Conservation (phyloP, 345 rosid genomes). For the Melastoma malabathricum region DNA sequence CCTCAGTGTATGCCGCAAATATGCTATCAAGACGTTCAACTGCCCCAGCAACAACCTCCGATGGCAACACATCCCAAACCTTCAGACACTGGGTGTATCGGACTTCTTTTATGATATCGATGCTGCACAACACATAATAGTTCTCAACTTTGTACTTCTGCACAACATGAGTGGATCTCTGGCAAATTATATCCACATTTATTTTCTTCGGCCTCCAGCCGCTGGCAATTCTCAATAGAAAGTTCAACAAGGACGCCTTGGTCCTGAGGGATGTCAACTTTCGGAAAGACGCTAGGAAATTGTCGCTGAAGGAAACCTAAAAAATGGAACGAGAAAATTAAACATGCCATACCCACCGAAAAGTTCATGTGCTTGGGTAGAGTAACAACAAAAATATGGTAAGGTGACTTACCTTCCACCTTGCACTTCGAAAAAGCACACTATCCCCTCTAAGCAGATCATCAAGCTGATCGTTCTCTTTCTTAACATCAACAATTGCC, state of each 20-base stretch:
- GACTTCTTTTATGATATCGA: conserved; percentile 23
- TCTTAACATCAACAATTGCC: conserved; percentile 20
- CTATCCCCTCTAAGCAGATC: conserved; percentile 23
- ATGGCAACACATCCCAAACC: conserved; percentile 42
- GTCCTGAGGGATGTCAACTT: conserved; percentile 16
- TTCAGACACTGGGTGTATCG: conserved; percentile 30
- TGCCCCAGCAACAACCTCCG: conserved; percentile 21
- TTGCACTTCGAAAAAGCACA: conserved; percentile 19
- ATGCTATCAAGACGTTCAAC: conserved; percentile 28
- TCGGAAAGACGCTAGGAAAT: conserved; percentile 33
- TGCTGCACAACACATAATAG: conserved; percentile 25
- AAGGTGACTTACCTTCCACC: conserved; percentile 33
- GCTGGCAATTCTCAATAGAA: conserved; percentile 21
- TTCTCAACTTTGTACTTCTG: conserved; percentile 31
- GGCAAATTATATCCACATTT: conserved; percentile 18
- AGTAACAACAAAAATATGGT: no score
- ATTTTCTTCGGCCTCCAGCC: conserved; percentile 44
- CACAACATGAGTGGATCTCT: conserved; percentile 20
- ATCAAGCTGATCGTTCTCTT: conserved; percentile 25
- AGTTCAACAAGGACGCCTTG: conserved; percentile 16
- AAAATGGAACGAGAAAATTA: background rate
- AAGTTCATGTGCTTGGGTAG: background rate
- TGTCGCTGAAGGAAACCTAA: conserved; percentile 40
- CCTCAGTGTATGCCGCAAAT: conserved; percentile 22
- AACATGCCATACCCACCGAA: background rate